Conservation (phyloP, 75 land plant species). For the Picea sitchensis region DNA sequence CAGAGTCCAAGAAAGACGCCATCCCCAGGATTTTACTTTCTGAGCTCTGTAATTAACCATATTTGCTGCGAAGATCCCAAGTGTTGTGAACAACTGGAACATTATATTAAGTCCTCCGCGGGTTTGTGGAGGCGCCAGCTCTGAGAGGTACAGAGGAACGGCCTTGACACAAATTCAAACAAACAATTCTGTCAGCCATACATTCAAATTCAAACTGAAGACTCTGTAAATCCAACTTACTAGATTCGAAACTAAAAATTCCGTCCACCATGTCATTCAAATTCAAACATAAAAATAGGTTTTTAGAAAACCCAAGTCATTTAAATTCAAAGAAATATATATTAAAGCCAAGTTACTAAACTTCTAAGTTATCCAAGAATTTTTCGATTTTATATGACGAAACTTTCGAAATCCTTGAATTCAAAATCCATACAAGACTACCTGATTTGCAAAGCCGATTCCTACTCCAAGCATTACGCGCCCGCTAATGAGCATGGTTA, state of each 20-base stretch:
- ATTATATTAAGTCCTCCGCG: constrained; percentile 79
- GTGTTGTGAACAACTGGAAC: constrained; percentile 81
- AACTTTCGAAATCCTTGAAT: neutral
- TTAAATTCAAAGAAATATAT: too few species aligned
- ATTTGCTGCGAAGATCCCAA: constrained; percentile 78
- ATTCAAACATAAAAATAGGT: too few species aligned
- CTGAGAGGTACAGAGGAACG: constrained; percentile 80
- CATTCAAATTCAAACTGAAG: too few species aligned
- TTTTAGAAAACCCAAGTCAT: too few species aligned
- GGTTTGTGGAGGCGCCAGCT: constrained; percentile 72
- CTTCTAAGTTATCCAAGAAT: too few species aligned
- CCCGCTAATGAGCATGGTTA: constrained; percentile 36
- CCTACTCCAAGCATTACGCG: constrained; percentile 32
- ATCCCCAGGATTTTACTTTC: constrained; percentile 64
- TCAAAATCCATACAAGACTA: neutral
- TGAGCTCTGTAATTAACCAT: constrained; percentile 70
- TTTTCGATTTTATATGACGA: neutral
- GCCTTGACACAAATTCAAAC: constrained; percentile 34
- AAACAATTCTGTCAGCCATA: too few species aligned
- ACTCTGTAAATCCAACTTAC: too few species aligned
- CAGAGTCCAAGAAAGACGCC: constrained; percentile 64
- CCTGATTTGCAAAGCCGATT: constrained; percentile 36
- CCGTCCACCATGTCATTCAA: too few species aligned
- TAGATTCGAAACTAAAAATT: too few species aligned
- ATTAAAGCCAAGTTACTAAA: too few species aligned